Base-by-base conservation (phyloP, 345 rosid genomes). In the Hibiscus mutabilis region DNA sequence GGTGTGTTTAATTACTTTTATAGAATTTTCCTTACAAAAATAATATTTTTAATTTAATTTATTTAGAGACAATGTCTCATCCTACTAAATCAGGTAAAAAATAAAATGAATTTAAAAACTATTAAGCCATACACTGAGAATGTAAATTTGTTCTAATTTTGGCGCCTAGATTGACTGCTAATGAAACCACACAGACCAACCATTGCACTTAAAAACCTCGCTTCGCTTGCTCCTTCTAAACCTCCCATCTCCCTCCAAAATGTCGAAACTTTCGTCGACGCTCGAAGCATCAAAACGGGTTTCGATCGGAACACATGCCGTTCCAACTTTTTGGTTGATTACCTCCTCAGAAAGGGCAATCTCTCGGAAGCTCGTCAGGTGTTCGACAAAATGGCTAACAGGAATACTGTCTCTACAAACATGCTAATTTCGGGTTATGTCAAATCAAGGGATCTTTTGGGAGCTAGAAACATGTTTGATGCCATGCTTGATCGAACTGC, bases 351-450 rank as follows among this genome's bases (percentile, higher is more conserved):
- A 24, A 58, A 72, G 22, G 94, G 96, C 22, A 78, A 85, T 35
- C 46, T 91, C 9, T 66, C 68, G 0, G 35, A 57, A 33, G 98
- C 98, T 56, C 95, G 89, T 70, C 80, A 84, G 69, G 6, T 87
- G 96, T 88, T 82, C 65, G 97, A 91, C 73, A 76, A 83, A 85
- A 94, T 91, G 93, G 85, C 44, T 69, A 81, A 68, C 21, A 83
- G 74, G 78, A 94, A 90, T 78, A 85, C 89, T 0, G 83, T 89
- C 66, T 87, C 97, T 4, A 72, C 82, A 10, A 88, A 88, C 80
- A 73, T 79, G 71, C 83, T 94, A 84, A 83, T 94, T 5, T 86
- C 86, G 3, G 96, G 91, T 7, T 87, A 87, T 60, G 81, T 88
- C 5, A 86, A 86, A 66, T 61, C 79, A 0, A 89, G 89, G 6